Evolutionary conservation across 163 green algal species (phyloP).

Genomic region (Volvox carteri): DNA sequence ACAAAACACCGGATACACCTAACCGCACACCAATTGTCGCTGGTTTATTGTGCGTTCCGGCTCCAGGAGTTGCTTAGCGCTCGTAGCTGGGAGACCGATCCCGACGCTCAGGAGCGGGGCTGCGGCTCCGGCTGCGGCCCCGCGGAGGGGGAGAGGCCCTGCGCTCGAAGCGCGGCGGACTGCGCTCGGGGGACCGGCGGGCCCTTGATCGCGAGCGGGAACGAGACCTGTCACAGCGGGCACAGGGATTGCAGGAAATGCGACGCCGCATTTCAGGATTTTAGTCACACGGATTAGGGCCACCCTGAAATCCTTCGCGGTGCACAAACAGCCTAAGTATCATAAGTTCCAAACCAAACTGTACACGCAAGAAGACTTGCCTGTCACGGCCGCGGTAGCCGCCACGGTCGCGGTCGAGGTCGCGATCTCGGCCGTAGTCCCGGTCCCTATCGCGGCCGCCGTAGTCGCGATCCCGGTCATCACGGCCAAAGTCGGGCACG

Average conservation of each 20-base stretch:
- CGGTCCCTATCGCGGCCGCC: slow-evolving; percentile 14
- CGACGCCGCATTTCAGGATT: too few species aligned
- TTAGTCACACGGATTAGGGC: too few species aligned
- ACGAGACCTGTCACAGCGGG: slow-evolving; percentile 31
- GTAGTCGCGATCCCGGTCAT: slow-evolving; percentile 20
- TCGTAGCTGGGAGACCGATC: slow-evolving; percentile 50
- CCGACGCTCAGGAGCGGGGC: not conserved
- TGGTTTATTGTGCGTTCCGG: too few species aligned
- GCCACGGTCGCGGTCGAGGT: too few species aligned
- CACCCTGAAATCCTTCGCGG: too few species aligned
- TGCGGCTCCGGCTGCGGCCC: slow-evolving; percentile 29
- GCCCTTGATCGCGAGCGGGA: slow-evolving; percentile 11
- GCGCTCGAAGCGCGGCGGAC: slow-evolving; percentile 40
- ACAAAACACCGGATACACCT: not conserved
- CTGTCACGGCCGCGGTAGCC: slow-evolving; percentile 17
- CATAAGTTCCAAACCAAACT: too few species aligned
- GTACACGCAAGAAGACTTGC: too few species aligned
- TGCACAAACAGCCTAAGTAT: too few species aligned
- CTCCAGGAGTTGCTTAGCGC: slow-evolving; percentile 8
- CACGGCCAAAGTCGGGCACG: slow-evolving; percentile 7
- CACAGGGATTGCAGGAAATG: too few species aligned
- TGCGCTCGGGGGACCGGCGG: slow-evolving; percentile 20
- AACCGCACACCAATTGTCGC: not conserved
- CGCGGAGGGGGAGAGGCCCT: slow-evolving; percentile 25
- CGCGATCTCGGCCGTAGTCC: slow-evolving; percentile 5